phyloP scores from a whole-genome alignment of 2,329 filamentous ascomycete genomes.

The Arachnopeziza araneosa region DNA sequence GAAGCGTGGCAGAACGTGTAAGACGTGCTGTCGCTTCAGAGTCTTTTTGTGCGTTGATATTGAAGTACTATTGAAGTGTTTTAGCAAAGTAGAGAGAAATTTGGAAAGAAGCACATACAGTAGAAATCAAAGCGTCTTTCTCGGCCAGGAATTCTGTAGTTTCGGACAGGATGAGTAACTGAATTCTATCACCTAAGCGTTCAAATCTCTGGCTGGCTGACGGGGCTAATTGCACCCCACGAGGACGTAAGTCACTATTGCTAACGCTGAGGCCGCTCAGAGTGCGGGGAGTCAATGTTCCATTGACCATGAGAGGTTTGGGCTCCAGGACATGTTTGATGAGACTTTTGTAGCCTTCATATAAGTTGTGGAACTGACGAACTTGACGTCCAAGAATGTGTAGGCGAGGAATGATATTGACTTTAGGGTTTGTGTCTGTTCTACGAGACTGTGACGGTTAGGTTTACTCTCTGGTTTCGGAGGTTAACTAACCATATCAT shows the following conservation, averaged over 20 bases:
- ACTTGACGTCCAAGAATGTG: slow-evolving; percentile 57
- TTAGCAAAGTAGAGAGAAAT: slow-evolving; percentile 13
- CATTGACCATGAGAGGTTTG: slow-evolving; percentile 5
- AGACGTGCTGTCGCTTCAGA: slow-evolving; percentile 66
- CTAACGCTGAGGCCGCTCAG: neutral
- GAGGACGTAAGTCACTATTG: neutral
- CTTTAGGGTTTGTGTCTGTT: slow-evolving; percentile 35
- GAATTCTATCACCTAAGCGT: slow-evolving; percentile 51
- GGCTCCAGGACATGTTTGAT: slow-evolving; percentile 49
- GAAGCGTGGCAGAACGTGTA: slow-evolving; percentile 64
- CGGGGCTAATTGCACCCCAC: slow-evolving; percentile 27
- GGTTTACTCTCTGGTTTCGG: neutral
- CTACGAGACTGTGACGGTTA: slow-evolving; percentile 18
- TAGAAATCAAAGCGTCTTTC: slow-evolving; percentile 63
- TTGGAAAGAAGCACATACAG: slow-evolving; percentile 39
- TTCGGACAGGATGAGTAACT: slow-evolving; percentile 55
- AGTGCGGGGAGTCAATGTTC: neutral
- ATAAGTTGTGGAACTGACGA: slow-evolving; percentile 54
- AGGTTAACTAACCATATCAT: slow-evolving; percentile 20
- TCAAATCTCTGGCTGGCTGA: slow-evolving; percentile 53
- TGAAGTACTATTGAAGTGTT: slow-evolving; percentile 57
- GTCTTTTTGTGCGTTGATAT: slow-evolving; percentile 70
- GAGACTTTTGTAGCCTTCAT: slow-evolving; percentile 54
- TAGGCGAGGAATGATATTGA: slow-evolving; percentile 50
- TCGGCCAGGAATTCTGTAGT: slow-evolving; percentile 61